Base-by-base conservation (phyloP, 2,329 filamentous ascomycete genomes). In the Xylaria sp. region DNA sequence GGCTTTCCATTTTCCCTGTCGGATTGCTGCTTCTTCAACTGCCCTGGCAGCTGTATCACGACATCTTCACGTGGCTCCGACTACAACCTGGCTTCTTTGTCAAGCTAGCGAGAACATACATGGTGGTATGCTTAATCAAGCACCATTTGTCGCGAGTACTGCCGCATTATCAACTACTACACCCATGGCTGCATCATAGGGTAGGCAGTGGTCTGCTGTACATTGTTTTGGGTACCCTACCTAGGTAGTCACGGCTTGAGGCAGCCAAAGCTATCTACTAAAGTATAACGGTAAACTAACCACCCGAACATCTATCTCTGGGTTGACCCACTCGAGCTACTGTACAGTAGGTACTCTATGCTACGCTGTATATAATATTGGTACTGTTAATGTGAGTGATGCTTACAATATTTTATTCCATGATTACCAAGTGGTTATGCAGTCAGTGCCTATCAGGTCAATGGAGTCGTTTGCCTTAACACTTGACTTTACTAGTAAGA, bases 31-130 rank as follows among this genome's bases (percentile, higher is more conserved):
- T 60, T 63, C 55, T 50, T 58, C 55, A 44, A 65, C 50, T 51
- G 63, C 65, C 67, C 67, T 66, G 62, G 69, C 58, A 64, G 63
- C 56, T 54, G 68, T 70, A 66, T 62, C 70, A 72, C 68, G 70
- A 70, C 67, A 66, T 68, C 59, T 69, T 72, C 70, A 72, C 70
- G 70, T 72, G 70, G 70, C 70, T 69, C 41, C 66, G 41, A 66
- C 54, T 61, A 63, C 23, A 59, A 65, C 57, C 69, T 37, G 59
- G 54, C 66, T 20, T 25, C 18, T 37, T 50, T 31, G 62, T 62
- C 28, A 46, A 62, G 56, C 57, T 52, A 60, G 63, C 39, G 52
- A 44, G 41, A 55, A 46, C 13, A 55, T 59, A 9, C 18, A n/a
- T 20, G 18, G 13, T 31, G 28, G 52, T 55, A 25, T 25, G 23